phyloP scores from a whole-genome alignment of 352 stramenopile genomes.

The Phytophthora uliginosa region DNA sequence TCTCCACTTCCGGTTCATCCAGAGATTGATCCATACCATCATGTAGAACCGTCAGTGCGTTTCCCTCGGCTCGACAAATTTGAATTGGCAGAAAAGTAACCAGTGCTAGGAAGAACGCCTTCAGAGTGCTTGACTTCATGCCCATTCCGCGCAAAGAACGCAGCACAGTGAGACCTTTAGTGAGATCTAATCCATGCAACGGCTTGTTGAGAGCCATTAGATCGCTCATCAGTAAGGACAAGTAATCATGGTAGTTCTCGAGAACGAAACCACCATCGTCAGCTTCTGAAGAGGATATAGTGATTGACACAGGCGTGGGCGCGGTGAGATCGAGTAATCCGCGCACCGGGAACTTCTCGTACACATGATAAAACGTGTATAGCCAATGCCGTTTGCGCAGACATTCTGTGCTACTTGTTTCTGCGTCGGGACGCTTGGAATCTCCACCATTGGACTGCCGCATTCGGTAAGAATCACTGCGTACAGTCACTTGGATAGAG shows the following conservation, averaged over 20 bases:
- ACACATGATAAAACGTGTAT: conserved; percentile 56
- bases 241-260: conserved; percentile 34
- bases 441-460: conserved; percentile 31
- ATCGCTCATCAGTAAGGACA: conserved; percentile 52
- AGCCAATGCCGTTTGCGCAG: conserved; percentile 37
- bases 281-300: conserved; percentile 12
- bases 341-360: conserved; percentile 66
- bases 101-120: conserved; percentile 47
- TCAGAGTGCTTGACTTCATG: conserved; percentile 25
- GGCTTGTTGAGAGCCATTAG: conserved; percentile 50
- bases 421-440: conserved; percentile 2
- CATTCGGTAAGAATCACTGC: conserved; percentile 72
- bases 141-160: conserved; percentile 2
- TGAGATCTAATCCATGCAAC: conserved; percentile 45
- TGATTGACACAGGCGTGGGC: conserved; percentile 9
- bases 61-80: conserved; percentile 75
- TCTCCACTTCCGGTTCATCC: conserved; percentile 26
- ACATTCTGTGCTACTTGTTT: conserved; percentile 12
- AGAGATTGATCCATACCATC: conserved; percentile 52
- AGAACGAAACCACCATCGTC: background rate
- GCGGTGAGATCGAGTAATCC: conserved; percentile 25
- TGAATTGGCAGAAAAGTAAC: conserved; percentile 80
- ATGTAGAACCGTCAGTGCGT: conserved; percentile 61
- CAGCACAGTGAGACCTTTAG: conserved; percentile 13
- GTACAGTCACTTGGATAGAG: conserved; percentile 46